Percentiles rank a stretch among this genome's conserved stretches.
These are phyloP conservation scores for Massospora cicadina DNA, from an alignment of 371 early-diverging fungal species.

Conservation along the genomic window DNA sequence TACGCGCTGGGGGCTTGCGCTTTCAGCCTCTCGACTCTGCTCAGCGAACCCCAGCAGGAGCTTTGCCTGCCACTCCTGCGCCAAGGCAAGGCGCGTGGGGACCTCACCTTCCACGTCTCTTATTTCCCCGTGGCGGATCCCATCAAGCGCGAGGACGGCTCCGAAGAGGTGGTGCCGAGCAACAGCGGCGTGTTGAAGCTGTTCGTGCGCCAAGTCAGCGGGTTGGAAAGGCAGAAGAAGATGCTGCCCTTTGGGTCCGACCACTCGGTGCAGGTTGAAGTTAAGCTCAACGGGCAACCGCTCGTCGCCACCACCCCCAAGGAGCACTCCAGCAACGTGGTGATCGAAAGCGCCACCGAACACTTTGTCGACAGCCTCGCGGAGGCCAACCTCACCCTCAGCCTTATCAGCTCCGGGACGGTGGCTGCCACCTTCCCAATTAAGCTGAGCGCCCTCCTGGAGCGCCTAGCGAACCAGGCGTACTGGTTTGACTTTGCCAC, in stretches of 20 bases:
- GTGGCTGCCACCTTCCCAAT: neutral
- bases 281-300: neutral
- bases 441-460: neutral
- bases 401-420: neutral
- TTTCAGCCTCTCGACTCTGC: constrained; percentile 12
- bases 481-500: neutral
- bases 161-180: neutral
- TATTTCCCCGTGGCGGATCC: constrained; percentile 13
- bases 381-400: neutral
- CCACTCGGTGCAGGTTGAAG: neutral
- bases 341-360: neutral
- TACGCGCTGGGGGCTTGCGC: constrained; percentile 38
- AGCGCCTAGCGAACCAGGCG: neutral
- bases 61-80: constrained; percentile 1
- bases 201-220: neutral
- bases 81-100: constrained; percentile 11
- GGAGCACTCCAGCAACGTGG: neutral
- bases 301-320: neutral
- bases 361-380: neutral
- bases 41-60: constrained; percentile 19
- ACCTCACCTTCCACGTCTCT: constrained; percentile 6
- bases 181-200: neutral
- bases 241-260: neutral
- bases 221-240: constrained; percentile 21
- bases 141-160: constrained; percentile 10